Base-by-base conservation (phyloP, 495 filamentous ascomycete genomes). In the Jackrogersella minutella region DNA sequence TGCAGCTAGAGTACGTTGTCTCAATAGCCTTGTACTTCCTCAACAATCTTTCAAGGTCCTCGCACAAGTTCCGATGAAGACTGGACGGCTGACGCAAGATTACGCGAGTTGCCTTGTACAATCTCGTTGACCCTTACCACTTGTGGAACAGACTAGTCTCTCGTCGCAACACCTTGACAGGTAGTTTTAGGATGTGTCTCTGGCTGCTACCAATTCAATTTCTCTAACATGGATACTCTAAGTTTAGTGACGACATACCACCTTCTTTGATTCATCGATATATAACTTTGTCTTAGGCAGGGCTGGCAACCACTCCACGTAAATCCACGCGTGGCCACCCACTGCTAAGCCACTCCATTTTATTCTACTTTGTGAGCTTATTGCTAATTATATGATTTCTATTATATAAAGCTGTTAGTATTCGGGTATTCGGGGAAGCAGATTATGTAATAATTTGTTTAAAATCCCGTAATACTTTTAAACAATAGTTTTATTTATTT, bases 71-170 rank as follows among this genome's bases (percentile, higher is more conserved):
- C 13, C 26, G 16, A 28, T 22, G 13, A 11, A 19, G 26, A 16
- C 17, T 16, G 44, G 58, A 13, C 36, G n/a, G 16, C 28, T 17
- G 17, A 55, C 3, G 30, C 30, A 33, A 49, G 59, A 62, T 57
- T 34, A 56, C 26, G 52, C 60, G 14, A 56, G 33, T 36, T 47
- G 28, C 60, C 51, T 50, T 9, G 21, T 22, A 51, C 60, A 33
- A 26, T 17, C 5, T 17, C 7, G 9, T 17, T 26, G 14, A 10
- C 11, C 44, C n/a, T 26, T 28, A 31, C n/a, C 3, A n/a, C 13
- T 3, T 4, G 28, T 17, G 26, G 44, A 26, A 31, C n/a, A 49
- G n/a, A 31, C n/a, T 19, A 31, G 3, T 2, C 5, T 16, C 26
- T 31, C 26, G 3, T 17, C n/a, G n/a, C n/a, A 14, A 14, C n/a